Conservation (phyloP, 2,329 filamentous ascomycete genomes). For the Xylariaceae sp. region DNA sequence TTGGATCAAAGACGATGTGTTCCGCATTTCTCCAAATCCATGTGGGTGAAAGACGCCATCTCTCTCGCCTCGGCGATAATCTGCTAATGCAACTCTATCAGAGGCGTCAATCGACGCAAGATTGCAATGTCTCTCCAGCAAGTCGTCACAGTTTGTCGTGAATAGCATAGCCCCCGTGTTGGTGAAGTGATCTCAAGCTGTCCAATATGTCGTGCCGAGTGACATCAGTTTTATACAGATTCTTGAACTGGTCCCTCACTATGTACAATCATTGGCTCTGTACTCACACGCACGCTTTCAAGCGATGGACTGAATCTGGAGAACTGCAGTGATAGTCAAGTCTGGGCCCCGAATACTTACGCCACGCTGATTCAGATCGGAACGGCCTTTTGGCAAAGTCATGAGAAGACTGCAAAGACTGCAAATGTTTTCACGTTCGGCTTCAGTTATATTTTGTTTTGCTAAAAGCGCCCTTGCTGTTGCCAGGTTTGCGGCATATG, state of each 20-base stretch:
- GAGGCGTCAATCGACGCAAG: slow-evolving; percentile 11
- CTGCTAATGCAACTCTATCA: slow-evolving; percentile 4
- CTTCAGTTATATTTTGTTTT: slow-evolving; percentile 3
- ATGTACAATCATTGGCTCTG: not conserved
- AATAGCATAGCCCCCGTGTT: slow-evolving; percentile 14
- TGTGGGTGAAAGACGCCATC: slow-evolving; percentile 18
- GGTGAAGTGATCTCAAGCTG: slow-evolving; percentile 11
- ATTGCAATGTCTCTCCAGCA: slow-evolving; percentile 15
- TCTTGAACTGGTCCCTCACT: slow-evolving; percentile 18
- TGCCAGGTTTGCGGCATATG: not conserved
- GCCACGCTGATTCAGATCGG: not conserved
- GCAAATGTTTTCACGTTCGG: slow-evolving; percentile 10
- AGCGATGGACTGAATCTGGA: not conserved
- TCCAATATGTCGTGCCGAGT: slow-evolving; percentile 12
- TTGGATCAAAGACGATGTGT: slow-evolving; percentile 13
- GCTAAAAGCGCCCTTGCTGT: slow-evolving; percentile 1
- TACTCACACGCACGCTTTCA: not conserved
- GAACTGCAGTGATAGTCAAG: not conserved
- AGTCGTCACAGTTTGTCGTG: slow-evolving; percentile 18
- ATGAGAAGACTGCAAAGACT: not conserved
- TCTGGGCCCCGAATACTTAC: not conserved
- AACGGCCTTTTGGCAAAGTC: not conserved
- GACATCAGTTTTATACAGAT: slow-evolving; percentile 9
- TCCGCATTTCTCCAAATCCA: slow-evolving; percentile 15
- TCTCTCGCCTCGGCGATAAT: slow-evolving; percentile 11